phyloP scores from a whole-genome alignment of 768 basidiomycete species.

The Calocybe cyanea region DNA sequence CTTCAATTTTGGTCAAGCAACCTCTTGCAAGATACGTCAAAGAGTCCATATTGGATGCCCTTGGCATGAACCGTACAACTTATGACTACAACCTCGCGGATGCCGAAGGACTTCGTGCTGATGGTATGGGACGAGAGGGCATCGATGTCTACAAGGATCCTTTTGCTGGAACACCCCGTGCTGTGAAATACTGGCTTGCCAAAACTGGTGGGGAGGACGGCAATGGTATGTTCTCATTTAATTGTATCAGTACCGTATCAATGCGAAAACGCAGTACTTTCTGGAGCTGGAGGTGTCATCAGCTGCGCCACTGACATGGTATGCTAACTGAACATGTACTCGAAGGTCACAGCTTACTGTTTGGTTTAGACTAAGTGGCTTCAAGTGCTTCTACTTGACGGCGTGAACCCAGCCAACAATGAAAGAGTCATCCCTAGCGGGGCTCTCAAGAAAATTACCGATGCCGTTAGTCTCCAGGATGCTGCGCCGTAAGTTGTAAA shows the following conservation, averaged over 20 bases:
- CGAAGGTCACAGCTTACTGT: background rate
- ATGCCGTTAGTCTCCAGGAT: conserved; percentile 18
- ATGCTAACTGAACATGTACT: background rate
- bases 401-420: conserved; percentile 19
- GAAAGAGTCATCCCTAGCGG: conserved; percentile 21
- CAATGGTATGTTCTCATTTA: conserved; percentile 13
- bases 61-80: conserved; percentile 26
- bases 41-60: conserved; percentile 22
- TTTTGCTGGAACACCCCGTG: conserved; percentile 20
- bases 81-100: conserved; percentile 24
- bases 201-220: conserved; percentile 18
- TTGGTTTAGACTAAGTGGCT: conserved; percentile 26
- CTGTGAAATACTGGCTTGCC: conserved; percentile 18
- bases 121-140: conserved; percentile 20
- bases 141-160: conserved; percentile 17
- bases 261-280: conserved; percentile 7
- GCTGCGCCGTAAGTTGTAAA: conserved; percentile 14
- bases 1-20: conserved; percentile 13
- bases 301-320: conserved; percentile 24
- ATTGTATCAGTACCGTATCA: background rate
- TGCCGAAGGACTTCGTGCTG: conserved; percentile 20
- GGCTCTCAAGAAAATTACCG: conserved; percentile 19
- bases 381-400: conserved; percentile 23
- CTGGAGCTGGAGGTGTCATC: conserved; percentile 28
- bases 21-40: conserved; percentile 24